Percentiles rank a stretch among this genome's conserved stretches.
Evolutionary conservation across 2,329 filamentous ascomycete species (phyloP).

Genomic region (Calonectria pauciramosa): DNA sequence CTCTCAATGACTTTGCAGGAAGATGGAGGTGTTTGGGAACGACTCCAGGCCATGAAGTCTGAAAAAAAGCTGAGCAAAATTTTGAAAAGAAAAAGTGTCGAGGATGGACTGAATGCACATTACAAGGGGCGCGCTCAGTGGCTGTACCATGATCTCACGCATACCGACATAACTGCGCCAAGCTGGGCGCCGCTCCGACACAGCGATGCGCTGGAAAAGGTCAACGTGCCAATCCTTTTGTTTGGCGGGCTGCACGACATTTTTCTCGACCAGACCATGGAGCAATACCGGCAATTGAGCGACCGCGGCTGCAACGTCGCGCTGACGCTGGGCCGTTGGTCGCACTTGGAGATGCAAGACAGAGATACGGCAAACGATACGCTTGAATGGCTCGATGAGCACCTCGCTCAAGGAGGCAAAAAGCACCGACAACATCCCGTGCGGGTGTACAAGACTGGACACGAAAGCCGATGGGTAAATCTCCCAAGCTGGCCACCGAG

Average conservation of each 20-base stretch:
- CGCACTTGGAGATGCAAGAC: neutral
- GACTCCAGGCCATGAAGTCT: neutral
- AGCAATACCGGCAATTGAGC: neutral
- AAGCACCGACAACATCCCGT: neutral
- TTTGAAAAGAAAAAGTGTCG: neutral
- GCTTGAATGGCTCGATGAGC: neutral
- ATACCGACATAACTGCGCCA: neutral
- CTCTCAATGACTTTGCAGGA: neutral
- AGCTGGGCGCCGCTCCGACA: neutral
- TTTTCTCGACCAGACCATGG: constrained; percentile 1
- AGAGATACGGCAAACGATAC: neutral
- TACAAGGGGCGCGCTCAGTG: neutral
- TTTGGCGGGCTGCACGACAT: neutral
- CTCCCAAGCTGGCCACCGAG: neutral
- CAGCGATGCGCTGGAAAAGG: constrained; percentile 1
- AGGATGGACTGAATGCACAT: neutral
- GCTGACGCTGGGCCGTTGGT: neutral
- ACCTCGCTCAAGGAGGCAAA: neutral
- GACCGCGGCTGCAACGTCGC: neutral
- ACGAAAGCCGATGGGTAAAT: neutral
- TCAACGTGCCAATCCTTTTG: neutral
- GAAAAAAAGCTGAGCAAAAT: neutral
- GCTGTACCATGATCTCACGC: neutral
- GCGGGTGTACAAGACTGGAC: neutral
- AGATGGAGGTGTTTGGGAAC: neutral